Evolutionary conservation across 805 yeast species (phyloP).

Genomic region (Starmerella gropengiesseri): DNA sequence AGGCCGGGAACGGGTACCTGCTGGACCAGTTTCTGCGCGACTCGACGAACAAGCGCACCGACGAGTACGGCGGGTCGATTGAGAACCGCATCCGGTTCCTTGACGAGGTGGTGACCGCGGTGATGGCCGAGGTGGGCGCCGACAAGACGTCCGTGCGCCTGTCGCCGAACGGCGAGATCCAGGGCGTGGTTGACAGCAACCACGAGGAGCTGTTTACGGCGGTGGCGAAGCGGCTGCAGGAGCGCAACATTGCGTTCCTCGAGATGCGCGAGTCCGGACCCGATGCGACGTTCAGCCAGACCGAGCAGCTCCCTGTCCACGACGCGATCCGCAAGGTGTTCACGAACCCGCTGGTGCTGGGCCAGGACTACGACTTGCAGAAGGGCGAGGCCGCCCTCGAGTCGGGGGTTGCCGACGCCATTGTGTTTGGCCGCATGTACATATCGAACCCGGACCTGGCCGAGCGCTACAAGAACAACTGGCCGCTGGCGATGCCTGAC

Average conservation of each 20-base stretch:
- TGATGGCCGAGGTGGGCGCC: conserved; percentile 43
- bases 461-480: conserved; percentile 32
- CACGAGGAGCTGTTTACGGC: conserved; percentile 29
- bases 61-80: conserved; percentile 51
- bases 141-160: conserved; percentile 38
- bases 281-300: conserved; percentile 17
- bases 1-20: conserved; percentile 54
- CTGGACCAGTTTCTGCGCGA: conserved; percentile 39
- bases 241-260: conserved; percentile 37
- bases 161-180: conserved; percentile 22
- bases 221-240: conserved; percentile 15
- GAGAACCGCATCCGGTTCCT: conserved; percentile 47
- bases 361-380: conserved; percentile 18
- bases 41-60: conserved; percentile 43
- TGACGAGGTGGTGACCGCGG: conserved; percentile 42
- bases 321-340: conserved; percentile 39
- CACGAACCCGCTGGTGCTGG: conserved; percentile 39
- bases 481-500: conserved; percentile 31
- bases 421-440: conserved; percentile 41
- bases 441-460: conserved; percentile 49
- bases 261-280: conserved; percentile 39
- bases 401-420: conserved; percentile 19
- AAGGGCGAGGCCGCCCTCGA: conserved; percentile 15
- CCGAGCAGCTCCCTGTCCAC: conserved; percentile 42
- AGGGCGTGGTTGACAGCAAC: conserved; percentile 27